phyloP scores from a whole-genome alignment of 768 basidiomycete genomes.

The Suillus bovinus region DNA sequence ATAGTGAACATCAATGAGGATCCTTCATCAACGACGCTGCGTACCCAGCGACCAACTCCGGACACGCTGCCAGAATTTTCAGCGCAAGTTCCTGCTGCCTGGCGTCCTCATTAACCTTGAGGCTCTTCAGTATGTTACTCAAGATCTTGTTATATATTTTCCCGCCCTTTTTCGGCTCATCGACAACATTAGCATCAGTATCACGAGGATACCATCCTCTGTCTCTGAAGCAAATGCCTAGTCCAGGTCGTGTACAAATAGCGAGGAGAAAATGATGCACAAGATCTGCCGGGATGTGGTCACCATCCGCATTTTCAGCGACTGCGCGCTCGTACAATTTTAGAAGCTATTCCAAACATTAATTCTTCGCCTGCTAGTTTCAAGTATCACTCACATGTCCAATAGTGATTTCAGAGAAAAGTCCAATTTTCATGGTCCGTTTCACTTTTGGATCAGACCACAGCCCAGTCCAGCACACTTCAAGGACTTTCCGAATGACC shows the following conservation, averaged over 20 bases:
- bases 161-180: constrained; percentile 42
- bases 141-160: constrained; percentile 84
- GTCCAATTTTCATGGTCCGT: constrained; percentile 64
- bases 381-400: constrained; percentile 50
- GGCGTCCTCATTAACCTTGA: constrained; percentile 89
- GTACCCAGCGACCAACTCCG: constrained; percentile 82
- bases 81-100: constrained; percentile 83
- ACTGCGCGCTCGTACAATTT: constrained; percentile 70
- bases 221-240: constrained; percentile 86
- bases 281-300: constrained; percentile 71
- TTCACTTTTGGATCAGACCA: constrained; percentile 76
- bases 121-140: constrained; percentile 64
- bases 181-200: constrained; percentile 36
- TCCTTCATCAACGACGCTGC: constrained; percentile 19
- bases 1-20: constrained; percentile 16
- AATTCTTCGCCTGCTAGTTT: background rate
- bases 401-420: constrained; percentile 70
- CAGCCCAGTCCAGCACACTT: constrained; percentile 73
- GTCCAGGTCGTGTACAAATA: constrained; percentile 77
- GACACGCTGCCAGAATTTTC: constrained; percentile 79
- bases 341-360: constrained; percentile 47
- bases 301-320: constrained; percentile 48
- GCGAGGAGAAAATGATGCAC: constrained; percentile 87
- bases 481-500: constrained; percentile 63
- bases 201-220: constrained; percentile 90